Conservation (phyloP, 768 basidiomycete genomes). For the Epithele typhae region DNA sequence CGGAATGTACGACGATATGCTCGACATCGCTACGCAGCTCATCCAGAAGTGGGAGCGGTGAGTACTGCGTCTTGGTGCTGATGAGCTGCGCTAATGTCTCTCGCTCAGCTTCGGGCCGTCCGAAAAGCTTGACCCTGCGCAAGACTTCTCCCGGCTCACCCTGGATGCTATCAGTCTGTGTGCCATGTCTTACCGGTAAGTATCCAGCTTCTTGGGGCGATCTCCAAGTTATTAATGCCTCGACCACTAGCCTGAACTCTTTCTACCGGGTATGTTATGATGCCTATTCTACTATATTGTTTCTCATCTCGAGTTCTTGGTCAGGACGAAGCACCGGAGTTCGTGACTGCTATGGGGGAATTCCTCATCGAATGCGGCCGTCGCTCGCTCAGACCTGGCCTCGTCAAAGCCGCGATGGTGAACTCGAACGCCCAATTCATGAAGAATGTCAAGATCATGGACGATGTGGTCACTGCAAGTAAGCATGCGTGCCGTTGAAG, state of each 20-base stretch:
- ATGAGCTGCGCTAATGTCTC: too few relatives aligned
- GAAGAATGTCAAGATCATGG: conserved; percentile 36
- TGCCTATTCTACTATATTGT: too few relatives aligned
- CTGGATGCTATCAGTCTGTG: conserved; percentile 43
- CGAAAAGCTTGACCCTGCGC: conserved; percentile 35
- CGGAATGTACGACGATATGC: conserved; percentile 44
- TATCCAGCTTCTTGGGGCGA: background rate
- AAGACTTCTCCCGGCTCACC: conserved; percentile 44
- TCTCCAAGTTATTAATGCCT: background rate
- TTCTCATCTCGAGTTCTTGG: too few relatives aligned
- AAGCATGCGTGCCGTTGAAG: too few relatives aligned
- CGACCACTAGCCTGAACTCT: conserved; percentile 36
- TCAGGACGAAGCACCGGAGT: conserved; percentile 32
- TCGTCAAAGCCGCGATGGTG: conserved; percentile 33
- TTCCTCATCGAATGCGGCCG: conserved; percentile 35
- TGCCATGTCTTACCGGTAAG: conserved; percentile 38
- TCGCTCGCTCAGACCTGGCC: conserved; percentile 30
- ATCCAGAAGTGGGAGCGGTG: conserved; percentile 41
- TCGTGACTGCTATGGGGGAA: conserved; percentile 37
- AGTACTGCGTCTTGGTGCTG: background rate
- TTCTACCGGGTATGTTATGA: conserved; percentile 33
- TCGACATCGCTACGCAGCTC: conserved; percentile 40
- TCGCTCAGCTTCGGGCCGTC: conserved; percentile 32
- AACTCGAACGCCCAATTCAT: conserved; percentile 35
- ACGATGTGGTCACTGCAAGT: too few relatives aligned